A percentile compares a stretch with the other conserved stretches of the same genome.
These are phyloP conservation scores for Plasmodium billcollinsi DNA, from an alignment of 169 alveolate species.

Conservation along the genomic window DNA sequence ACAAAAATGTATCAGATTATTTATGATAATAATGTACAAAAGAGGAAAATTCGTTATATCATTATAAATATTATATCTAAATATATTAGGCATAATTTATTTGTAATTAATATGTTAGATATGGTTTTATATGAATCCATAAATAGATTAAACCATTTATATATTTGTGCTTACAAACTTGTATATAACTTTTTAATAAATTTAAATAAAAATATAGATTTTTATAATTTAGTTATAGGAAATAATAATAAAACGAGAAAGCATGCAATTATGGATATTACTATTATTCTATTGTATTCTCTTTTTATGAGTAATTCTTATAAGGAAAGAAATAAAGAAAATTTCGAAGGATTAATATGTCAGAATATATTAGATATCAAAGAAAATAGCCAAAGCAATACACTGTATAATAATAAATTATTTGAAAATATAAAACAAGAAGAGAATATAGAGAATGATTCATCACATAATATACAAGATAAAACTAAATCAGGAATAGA, in stretches of 20 bases:
- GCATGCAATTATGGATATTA: slow-evolving; percentile 24
- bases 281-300: slow-evolving; percentile 33
- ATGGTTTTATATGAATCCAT: slow-evolving; percentile 58
- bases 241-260: slow-evolving; percentile 1
- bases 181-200: slow-evolving; percentile 24
- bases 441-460: not conserved
- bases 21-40: slow-evolving; percentile 9
- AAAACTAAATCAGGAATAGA: slow-evolving; percentile 16
- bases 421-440: not conserved
- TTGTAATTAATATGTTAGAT: slow-evolving; percentile 57
- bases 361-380: not conserved
- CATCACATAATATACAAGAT: not conserved
- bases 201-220: not conserved
- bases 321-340: slow-evolving; percentile 8
- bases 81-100: slow-evolving; percentile 23
- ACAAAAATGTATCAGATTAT: slow-evolving; percentile 16
- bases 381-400: not conserved
- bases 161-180: slow-evolving; percentile 50
- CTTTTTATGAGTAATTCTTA: slow-evolving; percentile 35
- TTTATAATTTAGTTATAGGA: slow-evolving; percentile 8
- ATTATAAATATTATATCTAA: slow-evolving; percentile 34
- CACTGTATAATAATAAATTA: not conserved
- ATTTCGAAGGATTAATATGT: slow-evolving; percentile 2
- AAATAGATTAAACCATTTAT: slow-evolving; percentile 42
- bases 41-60: slow-evolving; percentile 14